Percentiles rank a stretch among this genome's conserved stretches.
Conservation (phyloP, 1,284 basidiomycete genomes). For the Sphaerobolus stellatus region DNA sequence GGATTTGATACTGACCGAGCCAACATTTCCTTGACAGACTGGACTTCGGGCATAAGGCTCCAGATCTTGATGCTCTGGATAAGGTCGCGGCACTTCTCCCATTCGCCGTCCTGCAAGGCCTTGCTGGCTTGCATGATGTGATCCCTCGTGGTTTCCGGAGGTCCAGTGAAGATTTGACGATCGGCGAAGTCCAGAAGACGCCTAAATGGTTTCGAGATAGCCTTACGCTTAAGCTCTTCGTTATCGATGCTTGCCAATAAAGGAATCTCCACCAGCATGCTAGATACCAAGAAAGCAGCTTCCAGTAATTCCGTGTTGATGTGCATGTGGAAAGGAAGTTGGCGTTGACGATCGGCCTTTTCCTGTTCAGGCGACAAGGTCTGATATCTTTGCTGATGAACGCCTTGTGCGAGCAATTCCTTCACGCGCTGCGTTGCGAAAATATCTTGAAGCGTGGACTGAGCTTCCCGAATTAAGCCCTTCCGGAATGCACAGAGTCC, state of each 20-base stretch:
- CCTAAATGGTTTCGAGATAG: slow-evolving; percentile 94
- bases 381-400: slow-evolving; percentile 91
- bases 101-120: slow-evolving; percentile 94
- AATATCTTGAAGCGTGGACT: slow-evolving; percentile 91
- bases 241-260: slow-evolving; percentile 91
- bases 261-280: slow-evolving; percentile 98
- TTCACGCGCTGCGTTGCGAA: slow-evolving; percentile 96
- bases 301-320: slow-evolving; percentile 98
- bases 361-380: slow-evolving; percentile 92
- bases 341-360: slow-evolving; percentile 91
- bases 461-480: slow-evolving; percentile 93
- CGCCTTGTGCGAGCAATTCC: slow-evolving; percentile 95
- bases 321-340: slow-evolving; percentile 99
- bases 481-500: slow-evolving; percentile 96
- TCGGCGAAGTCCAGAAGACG: slow-evolving; percentile 96
- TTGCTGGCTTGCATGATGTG: slow-evolving; percentile 99
- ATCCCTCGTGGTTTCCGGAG: slow-evolving; percentile 97
- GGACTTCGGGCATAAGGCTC: slow-evolving; percentile 90
- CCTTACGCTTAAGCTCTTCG: slow-evolving; percentile 89
- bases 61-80: slow-evolving; percentile 98
- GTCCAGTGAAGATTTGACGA: slow-evolving; percentile 96
- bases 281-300: slow-evolving; percentile 95
- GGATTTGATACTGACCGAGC: slow-evolving; percentile 63
- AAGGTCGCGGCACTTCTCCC: slow-evolving; percentile 92
- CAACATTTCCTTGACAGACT: slow-evolving; percentile 92